Evolutionary conservation across 805 yeast species (phyloP), one percentile per base, ranked within the genome.

Genomic region (Ogataea allantospora): DNA sequence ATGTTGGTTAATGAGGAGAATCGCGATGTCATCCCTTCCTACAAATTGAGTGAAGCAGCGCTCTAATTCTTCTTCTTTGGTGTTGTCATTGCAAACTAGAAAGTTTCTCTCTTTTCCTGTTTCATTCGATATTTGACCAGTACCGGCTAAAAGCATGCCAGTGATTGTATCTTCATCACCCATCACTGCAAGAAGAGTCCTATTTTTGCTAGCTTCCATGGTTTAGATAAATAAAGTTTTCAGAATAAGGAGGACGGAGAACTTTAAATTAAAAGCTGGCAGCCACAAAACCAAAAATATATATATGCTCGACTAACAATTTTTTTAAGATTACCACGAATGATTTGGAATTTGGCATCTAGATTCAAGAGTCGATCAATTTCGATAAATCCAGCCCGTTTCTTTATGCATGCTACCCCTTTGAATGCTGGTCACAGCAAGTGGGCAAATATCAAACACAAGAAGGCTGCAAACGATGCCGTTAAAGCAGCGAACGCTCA

Each of bases 131-230:
- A 88, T 80, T 57, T 91, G 95, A 17, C 99, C 99, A 42, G 87
- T 80, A 19, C 99, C 99, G 1, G 99, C 99, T 42, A 93, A 73
- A 23, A 93, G 71, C 72, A 93, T 77, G 3, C 99, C 99, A 2
- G 99, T 93, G 43, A 93, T 89, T 15, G 98, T 84, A 58, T 93
- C 98, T 67, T 93, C 99, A 57, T 93, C 99, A 12, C 97, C 99
- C 56, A 93, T 88, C 26, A 89, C 95, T 9, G 97, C 98, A 42
- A 93, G 70, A 50, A 89, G 72, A 26, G 83, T 75, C 55, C 99
- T 81, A 58, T 88, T 85, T 35, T 54, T 55, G 32, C 52, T 25
- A 10, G 57, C 53, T 7, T 51, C 51, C 39, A 45, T 42, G 40
- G 40, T 39, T 29, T 13, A 16, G 5, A 20, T 29, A 15, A 3